Evolutionary conservation across 768 basidiomycete genomes (phyloP).

Genomic region (Phanerochaete sordida): DNA sequence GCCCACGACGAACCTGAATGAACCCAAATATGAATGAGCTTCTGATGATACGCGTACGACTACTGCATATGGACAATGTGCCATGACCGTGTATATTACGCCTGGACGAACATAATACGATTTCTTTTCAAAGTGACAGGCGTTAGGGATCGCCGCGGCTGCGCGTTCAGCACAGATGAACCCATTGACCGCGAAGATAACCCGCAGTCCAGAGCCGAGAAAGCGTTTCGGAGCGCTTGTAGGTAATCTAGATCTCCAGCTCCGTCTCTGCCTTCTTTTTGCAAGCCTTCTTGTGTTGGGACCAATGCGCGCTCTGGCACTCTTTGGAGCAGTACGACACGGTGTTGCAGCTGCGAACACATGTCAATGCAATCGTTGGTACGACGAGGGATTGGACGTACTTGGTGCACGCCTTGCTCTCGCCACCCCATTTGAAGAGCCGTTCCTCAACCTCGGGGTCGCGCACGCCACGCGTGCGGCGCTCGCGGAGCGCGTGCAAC

Average conservation of each 20-base stretch:
- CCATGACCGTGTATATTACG: too few species aligned
- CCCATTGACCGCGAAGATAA: too few species aligned
- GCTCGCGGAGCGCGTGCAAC: conserved; percentile 16
- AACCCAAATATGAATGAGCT: too few species aligned
- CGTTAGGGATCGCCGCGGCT: too few species aligned
- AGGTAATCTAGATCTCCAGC: neutral
- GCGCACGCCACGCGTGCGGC: conserved; percentile 20
- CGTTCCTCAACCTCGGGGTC: conserved; percentile 24
- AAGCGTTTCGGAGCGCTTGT: too few species aligned
- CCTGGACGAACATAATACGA: too few species aligned
- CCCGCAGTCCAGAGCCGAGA: too few species aligned
- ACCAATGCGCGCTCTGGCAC: conserved; percentile 26
- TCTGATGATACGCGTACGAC: too few species aligned
- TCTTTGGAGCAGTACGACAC: conserved; percentile 22
- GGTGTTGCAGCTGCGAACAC: conserved; percentile 9
- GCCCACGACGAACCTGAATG: too few species aligned
- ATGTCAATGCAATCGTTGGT: neutral
- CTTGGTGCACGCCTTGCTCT: conserved; percentile 21
- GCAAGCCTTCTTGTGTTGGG: conserved; percentile 13
- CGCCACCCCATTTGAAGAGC: conserved; percentile 22
- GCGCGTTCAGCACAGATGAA: too few species aligned
- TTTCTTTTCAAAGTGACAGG: too few species aligned
- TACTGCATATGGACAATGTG: too few species aligned
- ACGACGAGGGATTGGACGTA: conserved; percentile 6
- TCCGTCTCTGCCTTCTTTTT: neutral